Conservation (phyloP, 2,329 filamentous ascomycete genomes). For the Samsoniella hepiali region DNA sequence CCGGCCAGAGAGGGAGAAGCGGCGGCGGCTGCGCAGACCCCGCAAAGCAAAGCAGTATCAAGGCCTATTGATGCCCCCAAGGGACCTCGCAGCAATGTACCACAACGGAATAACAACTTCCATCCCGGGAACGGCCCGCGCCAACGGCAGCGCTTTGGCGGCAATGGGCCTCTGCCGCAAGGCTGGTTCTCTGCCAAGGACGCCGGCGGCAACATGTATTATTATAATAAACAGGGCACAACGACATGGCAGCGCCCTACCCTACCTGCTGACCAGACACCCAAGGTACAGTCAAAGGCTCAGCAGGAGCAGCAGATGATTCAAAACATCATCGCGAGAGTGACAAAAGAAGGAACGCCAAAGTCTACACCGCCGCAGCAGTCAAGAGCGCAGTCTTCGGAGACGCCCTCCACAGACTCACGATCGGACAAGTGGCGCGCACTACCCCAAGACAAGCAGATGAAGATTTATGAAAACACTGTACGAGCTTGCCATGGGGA, state of each 20-base stretch:
- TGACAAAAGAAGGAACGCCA: slow-evolving; percentile 64
- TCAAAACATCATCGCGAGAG: slow-evolving; percentile 80
- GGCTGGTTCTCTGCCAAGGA: slow-evolving; percentile 83
- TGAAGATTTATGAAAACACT: slow-evolving; percentile 92
- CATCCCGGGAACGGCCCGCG: slow-evolving; percentile 41
- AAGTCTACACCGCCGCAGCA: slow-evolving; percentile 40
- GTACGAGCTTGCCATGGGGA: slow-evolving; percentile 49
- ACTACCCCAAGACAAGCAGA: slow-evolving; percentile 76
- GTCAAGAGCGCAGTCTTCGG: slow-evolving; percentile 57
- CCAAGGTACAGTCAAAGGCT: slow-evolving; percentile 63
- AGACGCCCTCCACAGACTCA: slow-evolving; percentile 52
- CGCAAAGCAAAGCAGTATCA: slow-evolving; percentile 41
- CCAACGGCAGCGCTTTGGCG: slow-evolving; percentile 45
- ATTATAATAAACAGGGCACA: slow-evolving; percentile 73
- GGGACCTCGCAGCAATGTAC: slow-evolving; percentile 58
- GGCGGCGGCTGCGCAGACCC: slow-evolving; percentile 28
- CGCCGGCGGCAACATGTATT: slow-evolving; percentile 71
- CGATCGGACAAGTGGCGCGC: slow-evolving; percentile 70
- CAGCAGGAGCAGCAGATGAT: slow-evolving; percentile 66
- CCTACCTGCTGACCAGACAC: slow-evolving; percentile 58
- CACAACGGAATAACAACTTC: slow-evolving; percentile 51
- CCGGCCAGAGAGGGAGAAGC: slow-evolving; percentile 41
- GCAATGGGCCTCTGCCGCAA: slow-evolving; percentile 59
- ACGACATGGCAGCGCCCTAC: slow-evolving; percentile 82
- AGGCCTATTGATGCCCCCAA: slow-evolving; percentile 53